Evolutionary conservation across 2,329 filamentous ascomycete species (phyloP).

Genomic region (Catunica adiposa): DNA sequence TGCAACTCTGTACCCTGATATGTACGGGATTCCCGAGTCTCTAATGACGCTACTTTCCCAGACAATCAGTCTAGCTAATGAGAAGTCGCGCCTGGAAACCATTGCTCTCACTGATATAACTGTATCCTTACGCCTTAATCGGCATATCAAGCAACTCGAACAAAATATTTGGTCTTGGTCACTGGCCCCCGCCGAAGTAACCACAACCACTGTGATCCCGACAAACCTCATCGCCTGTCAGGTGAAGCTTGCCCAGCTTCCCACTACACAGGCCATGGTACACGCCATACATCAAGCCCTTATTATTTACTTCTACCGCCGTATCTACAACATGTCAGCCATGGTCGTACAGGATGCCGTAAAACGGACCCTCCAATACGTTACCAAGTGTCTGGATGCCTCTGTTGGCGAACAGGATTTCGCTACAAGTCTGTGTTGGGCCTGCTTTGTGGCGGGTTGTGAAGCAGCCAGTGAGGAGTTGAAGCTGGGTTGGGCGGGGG

Average conservation of each 20-base stretch:
- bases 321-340: constrained; percentile 23
- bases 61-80: constrained; percentile 26
- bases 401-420: constrained; percentile 23
- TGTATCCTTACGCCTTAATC: neutral
- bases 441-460: constrained; percentile 28
- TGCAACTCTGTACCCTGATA: constrained; percentile 27
- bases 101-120: constrained; percentile 17
- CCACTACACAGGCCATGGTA: constrained; percentile 20
- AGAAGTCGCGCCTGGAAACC: constrained; percentile 22
- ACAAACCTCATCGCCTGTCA: neutral
- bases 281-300: constrained; percentile 27
- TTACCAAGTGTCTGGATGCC: constrained; percentile 22
- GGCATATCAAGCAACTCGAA: constrained; percentile 21
- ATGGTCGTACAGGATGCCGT: constrained; percentile 26
- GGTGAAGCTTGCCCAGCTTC: constrained; percentile 10
- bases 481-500: constrained; percentile 19
- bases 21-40: constrained; percentile 28
- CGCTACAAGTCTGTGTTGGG: constrained; percentile 26
- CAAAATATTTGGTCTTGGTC: constrained; percentile 23
- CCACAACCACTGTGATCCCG: constrained; percentile 1
- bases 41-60: constrained; percentile 26
- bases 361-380: constrained; percentile 21
- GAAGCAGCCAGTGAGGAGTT: constrained; percentile 24
- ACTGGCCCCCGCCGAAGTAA: constrained; percentile 11
- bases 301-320: constrained; percentile 29